Base-by-base conservation (phyloP, 179 eudicot species). In the Sideroxylon spinosum region DNA sequence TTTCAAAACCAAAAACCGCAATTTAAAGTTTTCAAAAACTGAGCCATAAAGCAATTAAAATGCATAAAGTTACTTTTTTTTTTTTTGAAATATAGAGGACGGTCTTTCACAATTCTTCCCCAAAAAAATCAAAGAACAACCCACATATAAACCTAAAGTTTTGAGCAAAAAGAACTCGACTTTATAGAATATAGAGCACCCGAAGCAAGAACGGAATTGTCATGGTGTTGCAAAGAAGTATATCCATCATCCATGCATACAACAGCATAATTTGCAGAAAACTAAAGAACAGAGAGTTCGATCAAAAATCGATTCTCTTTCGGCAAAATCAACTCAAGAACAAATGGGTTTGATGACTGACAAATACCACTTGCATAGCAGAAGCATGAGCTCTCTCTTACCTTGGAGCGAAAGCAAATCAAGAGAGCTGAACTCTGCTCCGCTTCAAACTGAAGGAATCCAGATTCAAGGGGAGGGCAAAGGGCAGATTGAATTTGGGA, bases 241-340 rank as follows among this genome's bases (percentile, higher is more conserved):
- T 23, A 23, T 44, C 14, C 22, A 73, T n/a, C n/a, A n/a, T n/a
- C n/a, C n/a, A n/a, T n/a, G n/a, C n/a, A n/a, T n/a, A n/a, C 50
- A 76, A 48, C 1, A 20, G 37, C 37, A 29, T 29, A 29, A 29
- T 1, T 29, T 29, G 37, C 37, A 29, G 22, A 65, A 46, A 63
- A 46, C 16, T 63, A 2, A 75, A 75, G 16, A 26, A 3, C 8
- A 59, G 25, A 25, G 19, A 25, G 60, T 63, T 76, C 17, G 26
- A 62, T 48, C 13, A 1, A 44, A 16, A 12, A 22, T 20, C 1
- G 19, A 55, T 10, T 46, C 20, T 49, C 28, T 23, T 49, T 64
- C 70, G 26, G 60, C 25, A 76, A 63, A 63, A 13, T 48, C 59
- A 49, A 65, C 50, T 77, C 73, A 28, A 25, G 25, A 76, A 53